Evolutionary conservation across 345 rosid genomes (phyloP), one percentile per base, ranked within the genome.

Genomic region (Lagerstroemia speciosa): DNA sequence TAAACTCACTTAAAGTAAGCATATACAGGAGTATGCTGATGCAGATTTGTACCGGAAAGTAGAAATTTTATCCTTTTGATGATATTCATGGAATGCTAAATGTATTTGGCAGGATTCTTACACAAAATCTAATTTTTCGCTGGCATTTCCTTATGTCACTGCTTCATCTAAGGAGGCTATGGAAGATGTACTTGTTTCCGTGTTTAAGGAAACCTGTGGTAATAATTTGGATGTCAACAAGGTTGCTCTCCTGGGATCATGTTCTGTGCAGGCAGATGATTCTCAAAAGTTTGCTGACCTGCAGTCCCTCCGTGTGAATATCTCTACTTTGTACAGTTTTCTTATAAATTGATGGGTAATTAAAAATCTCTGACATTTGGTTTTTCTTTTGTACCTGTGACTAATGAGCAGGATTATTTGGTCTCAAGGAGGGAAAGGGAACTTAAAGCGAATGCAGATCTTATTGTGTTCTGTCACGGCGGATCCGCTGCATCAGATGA

Each of bases 131-230:
- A 94, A 88, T 73, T 88, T 88, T 76, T 94, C 99, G 64, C 62
- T 91, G 96, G 99, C 93, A 36, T 94, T 91, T 76, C 99, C 98
- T 19, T 94, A 85, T 66, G 84, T 94, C 78, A 68, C 84, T 74
- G 75, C 89, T 38, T 80, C 90, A n/a, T 84, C 80, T 78, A 87
- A 86, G 73, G 89, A 88, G 79, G 77, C 86, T 57, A 83, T 94
- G 85, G 96, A 89, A 78, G 81, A 57, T 68, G 76, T 81, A 41
- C 84, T 94, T 83, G 74, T 91, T 76, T 83, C 88, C 33, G 89
- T 85, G 27, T 88, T 94, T 64, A 76, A 72, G 22, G 84, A 89
- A 75, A 83, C 87, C 65, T 91, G 99, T 74, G 81, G 84, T 29
- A 43, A 75, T 65, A 84, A 72, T 72, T 81, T 82, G 29, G 82